Evolutionary conservation across 2,329 filamentous ascomycete species (phyloP).

Genomic region (Sclerotinia spermophila): DNA sequence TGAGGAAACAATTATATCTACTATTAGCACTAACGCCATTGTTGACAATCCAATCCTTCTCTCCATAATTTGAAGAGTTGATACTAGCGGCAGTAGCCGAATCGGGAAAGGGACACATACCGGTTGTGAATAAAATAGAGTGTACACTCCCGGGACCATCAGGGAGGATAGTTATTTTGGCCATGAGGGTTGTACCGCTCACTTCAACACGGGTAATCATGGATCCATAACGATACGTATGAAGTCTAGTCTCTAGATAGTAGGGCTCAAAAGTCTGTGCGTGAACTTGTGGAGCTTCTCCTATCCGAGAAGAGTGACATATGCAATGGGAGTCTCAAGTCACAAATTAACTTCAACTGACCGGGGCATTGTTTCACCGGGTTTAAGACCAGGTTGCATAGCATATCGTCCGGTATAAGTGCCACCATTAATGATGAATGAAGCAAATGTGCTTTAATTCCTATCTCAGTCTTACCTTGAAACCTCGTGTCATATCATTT

Average conservation of each 20-base stretch:
- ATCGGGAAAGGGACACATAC: not conserved
- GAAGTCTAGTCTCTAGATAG: not conserved
- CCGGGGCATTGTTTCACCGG: no score
- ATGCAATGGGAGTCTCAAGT: no score
- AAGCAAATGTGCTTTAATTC: not conserved
- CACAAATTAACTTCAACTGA: no score
- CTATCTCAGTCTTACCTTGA: not conserved
- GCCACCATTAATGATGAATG: not conserved
- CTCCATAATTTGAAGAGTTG: not conserved
- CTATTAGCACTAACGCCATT: conserved; percentile 2
- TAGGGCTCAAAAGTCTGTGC: not conserved
- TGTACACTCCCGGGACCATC: not conserved
- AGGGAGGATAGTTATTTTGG: not conserved
- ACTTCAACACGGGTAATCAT: conserved; percentile 1
- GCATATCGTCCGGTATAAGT: not conserved
- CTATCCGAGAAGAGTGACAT: not conserved
- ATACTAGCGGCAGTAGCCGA: not conserved
- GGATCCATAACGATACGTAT: not conserved
- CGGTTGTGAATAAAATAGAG: conserved; percentile 1
- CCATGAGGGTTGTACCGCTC: not conserved
- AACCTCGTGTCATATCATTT: not conserved
- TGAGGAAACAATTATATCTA: not conserved
- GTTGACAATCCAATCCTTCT: conserved; percentile 11
- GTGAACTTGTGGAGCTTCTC: conserved; percentile 5
- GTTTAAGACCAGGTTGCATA: not conserved